These are phyloP conservation scores for Perilla frutescens DNA, from an alignment of 257 asterid genomes.

Conservation along the genomic window DNA sequence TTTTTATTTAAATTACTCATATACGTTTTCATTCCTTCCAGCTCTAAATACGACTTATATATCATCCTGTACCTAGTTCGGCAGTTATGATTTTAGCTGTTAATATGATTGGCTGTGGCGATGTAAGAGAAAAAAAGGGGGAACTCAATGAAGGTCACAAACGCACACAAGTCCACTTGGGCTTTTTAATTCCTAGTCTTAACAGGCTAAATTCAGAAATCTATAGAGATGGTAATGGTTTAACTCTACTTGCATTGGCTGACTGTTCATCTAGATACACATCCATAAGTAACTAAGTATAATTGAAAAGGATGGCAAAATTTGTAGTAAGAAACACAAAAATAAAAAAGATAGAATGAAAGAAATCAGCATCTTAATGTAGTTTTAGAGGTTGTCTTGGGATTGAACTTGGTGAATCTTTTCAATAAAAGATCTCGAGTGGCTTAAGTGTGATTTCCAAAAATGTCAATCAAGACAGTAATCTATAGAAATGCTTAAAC, in stretches of 20 bases:
- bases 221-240: background rate
- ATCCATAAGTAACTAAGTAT: no score
- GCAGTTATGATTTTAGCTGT: background rate
- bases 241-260: background rate
- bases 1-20: background rate
- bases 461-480: no score
- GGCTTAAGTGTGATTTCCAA: background rate
- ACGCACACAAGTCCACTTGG: background rate
- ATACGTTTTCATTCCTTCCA: background rate
- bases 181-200: no score
- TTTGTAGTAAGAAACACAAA: no score
- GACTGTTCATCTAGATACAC: background rate
- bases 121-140: background rate
- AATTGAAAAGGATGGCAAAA: no score
- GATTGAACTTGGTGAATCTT: background rate
- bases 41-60: background rate
- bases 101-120: background rate
- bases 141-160: background rate
- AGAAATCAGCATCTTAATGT: background rate
- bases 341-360: no score
- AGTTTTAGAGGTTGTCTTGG: background rate
- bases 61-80: background rate
- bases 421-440: background rate
- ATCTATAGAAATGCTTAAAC: no score
- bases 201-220: conserved; percentile 3